Evolutionary conservation across 2,329 filamentous ascomycete genomes (phyloP), one percentile per base, ranked within the genome.

Genomic region (Diplodia mutila): DNA sequence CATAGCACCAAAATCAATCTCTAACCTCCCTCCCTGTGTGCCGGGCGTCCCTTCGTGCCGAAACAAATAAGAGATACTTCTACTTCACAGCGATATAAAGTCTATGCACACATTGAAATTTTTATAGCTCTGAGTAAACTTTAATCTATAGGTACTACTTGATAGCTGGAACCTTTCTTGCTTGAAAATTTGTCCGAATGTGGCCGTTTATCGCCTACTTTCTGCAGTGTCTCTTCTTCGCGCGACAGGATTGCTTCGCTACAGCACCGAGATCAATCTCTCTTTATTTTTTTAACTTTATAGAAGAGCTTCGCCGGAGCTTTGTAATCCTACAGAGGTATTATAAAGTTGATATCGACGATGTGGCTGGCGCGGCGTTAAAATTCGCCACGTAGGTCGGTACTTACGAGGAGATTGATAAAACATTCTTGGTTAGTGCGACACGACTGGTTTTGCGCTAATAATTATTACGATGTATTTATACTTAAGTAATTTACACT

Each of bases 201-300:
- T 57, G 25, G 63, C 63, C 63, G 49, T 66, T 27, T 42, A 51
- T 66, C 48, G 29, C 52, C 51, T 55, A 37, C 16, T 66, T 48
- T 66, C 34, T 46, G 34, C 34, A 39, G 34, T 54, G 39, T 25
- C 39, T 29, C 29, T 57, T 66, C 29, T 34, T 66, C 16, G 51
- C 63, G 23, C 32, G 29, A 66, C 21, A 55, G 51, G 5, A 55
- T 66, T 66, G 52, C 46, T 52, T 42, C 46, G 49, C 61, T 34
- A 23, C 23, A 66, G 63, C 51, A 46, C 32, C 21, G 54, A 54
- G 29, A 55, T 66, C 12, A 21, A 66, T 66, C 63, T 54, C 39
- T 46, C 52, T 2, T 55, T 6, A 55, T 18, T 57, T 55, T n/a
- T 55, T 16, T n/a, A 39, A 55, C 4, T 25, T 52, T 18, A 52